Base-by-base conservation (phyloP, 2,329 filamentous ascomycete genomes). In the Claviceps pusilla region DNA sequence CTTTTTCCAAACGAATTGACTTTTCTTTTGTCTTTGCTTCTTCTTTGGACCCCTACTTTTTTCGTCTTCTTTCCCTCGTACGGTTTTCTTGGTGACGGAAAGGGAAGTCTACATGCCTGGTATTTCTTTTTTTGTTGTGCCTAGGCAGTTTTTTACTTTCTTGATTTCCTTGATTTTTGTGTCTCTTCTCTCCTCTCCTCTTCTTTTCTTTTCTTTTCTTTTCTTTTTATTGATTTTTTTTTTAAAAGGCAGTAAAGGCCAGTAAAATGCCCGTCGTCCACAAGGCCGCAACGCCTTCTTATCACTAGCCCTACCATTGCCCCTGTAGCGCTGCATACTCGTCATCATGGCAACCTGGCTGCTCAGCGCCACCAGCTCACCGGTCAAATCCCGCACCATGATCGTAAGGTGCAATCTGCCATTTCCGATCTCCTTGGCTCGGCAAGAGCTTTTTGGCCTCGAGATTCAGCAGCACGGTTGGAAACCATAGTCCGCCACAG, bases 401-500 rank as follows among this genome's bases (percentile, higher is more conserved):
- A 90, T 74, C 58, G 90, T 84, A 50, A 89, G 63, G 70, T 93
- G 87, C 64, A 87, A 82, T 56, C 84, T 73, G 1, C 87, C 87
- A 59, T 88, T 82, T 60, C 75, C 76, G 49, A 90, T 79, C 66
- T 76, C 87, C 87, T 45, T 79, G 77, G 10, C 71, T 68, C 0
- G 86, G 86, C 47, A 94, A 65, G 4, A 74, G 65, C 64, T 83
- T 86, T 71, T 91, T 93, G 46, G 88, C 71, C 58, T 93, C 87
- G 33, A 94, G 62, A 64, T 87, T 89, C 63, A 93, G 68, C 29
- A 83, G 70, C 1, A 93, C 68, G 0, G 87, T 93, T 0, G 86
- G 85, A 64, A 87, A 88, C 86, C 86, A 89, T 60, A 80, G 80
- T 6, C 65, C 50, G 89, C 64, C 5, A 74, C 53, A 50, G 6